Evolutionary conservation across 139 green algal species (phyloP).

Genomic region (Tetraselmis chui): DNA sequence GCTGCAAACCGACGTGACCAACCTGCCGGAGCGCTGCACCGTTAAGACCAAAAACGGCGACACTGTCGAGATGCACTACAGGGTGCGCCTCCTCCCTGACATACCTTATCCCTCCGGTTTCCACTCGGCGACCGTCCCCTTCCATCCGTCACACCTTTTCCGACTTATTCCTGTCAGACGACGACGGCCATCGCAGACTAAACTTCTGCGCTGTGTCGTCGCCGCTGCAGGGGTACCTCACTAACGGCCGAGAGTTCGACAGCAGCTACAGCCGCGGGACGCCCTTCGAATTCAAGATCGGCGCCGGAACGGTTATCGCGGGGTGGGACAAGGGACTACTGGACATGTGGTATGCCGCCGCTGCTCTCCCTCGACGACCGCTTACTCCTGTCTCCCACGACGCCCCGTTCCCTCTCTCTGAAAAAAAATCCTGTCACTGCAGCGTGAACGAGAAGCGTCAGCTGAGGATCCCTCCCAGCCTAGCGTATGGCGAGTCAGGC

Average conservation of each 20-base stretch:
- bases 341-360: not conserved
- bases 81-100: not conserved
- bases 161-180: no score
- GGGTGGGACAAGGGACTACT: not conserved
- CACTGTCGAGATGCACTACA: not conserved
- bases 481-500: not conserved
- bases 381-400: no score
- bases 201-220: no score
- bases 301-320: slow-evolving; percentile 18
- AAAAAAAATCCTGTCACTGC: not conserved
- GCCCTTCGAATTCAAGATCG: slow-evolving; percentile 27
- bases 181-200: no score
- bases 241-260: slow-evolving; percentile 32
- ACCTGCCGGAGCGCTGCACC: not conserved
- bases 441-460: not conserved
- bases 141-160: no score
- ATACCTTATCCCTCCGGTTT: no score
- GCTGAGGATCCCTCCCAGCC: not conserved
- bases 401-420: not conserved
- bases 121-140: no score
- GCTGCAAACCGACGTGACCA: not conserved
- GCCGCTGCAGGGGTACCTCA: not conserved
- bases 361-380: no score
- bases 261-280: slow-evolving; percentile 29
- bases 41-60: not conserved